phyloP scores from a whole-genome alignment of 495 filamentous ascomycete genomes.

The Parachaetomium inaequale region DNA sequence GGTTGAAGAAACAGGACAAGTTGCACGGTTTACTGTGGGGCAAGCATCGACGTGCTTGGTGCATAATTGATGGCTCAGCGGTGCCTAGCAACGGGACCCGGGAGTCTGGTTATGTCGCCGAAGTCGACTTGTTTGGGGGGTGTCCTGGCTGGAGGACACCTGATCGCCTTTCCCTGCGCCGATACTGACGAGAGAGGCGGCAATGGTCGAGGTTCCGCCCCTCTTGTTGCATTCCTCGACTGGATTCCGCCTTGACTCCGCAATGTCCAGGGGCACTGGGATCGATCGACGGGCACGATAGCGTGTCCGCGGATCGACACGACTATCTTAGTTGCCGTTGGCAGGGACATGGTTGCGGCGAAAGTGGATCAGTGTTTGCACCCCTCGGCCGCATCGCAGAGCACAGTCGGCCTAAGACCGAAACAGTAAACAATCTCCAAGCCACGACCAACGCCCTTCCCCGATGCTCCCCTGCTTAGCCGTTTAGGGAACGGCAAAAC shows the following conservation, averaged over 20 bases:
- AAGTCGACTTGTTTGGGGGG: background rate
- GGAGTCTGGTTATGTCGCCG: background rate
- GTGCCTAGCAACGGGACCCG: background rate
- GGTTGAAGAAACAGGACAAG: background rate
- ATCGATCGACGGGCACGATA: background rate
- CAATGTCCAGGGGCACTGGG: background rate
- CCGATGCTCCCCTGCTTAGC: background rate
- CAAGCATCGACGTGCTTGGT: too few species aligned
- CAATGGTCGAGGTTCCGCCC: background rate
- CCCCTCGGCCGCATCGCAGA: background rate
- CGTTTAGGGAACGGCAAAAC: background rate
- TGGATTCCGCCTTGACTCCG: background rate
- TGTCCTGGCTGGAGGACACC: background rate
- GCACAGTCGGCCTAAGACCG: background rate
- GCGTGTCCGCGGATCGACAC: background rate
- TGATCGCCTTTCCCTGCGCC: background rate
- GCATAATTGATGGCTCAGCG: background rate
- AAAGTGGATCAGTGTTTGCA: background rate
- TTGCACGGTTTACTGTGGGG: too few species aligned
- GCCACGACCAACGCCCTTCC: background rate
- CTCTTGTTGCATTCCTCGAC: background rate
- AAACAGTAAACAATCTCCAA: background rate
- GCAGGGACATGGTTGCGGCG: background rate
- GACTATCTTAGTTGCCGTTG: background rate
- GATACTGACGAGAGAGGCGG: background rate